These are phyloP conservation scores for Xylaria telfairii DNA, from an alignment of 495 filamentous ascomycete species.

Conservation along the genomic window DNA sequence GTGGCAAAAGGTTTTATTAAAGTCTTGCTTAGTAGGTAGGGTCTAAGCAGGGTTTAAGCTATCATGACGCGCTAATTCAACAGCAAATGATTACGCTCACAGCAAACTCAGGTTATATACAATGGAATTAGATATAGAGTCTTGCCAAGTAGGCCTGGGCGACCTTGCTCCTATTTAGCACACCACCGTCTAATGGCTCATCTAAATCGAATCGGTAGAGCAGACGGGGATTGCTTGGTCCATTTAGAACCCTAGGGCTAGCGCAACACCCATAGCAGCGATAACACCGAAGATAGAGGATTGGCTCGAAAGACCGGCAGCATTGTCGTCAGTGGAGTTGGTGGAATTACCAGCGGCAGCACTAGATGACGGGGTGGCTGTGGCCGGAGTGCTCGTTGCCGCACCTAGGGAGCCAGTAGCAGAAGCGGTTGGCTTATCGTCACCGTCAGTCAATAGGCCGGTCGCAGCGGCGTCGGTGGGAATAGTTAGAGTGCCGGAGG, in stretches of 20 bases:
- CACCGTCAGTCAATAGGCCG: slow-evolving; percentile 25
- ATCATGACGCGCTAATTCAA: slow-evolving; percentile 17
- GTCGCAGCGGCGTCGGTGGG: slow-evolving; percentile 15
- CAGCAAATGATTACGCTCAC: slow-evolving; percentile 1
- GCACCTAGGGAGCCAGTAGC: slow-evolving; percentile 9
- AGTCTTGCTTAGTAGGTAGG: not conserved
- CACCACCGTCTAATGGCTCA: not conserved
- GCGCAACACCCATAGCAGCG: slow-evolving; percentile 31
- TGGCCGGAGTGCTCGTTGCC: slow-evolving; percentile 12
- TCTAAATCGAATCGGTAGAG: not conserved
- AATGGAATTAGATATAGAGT: slow-evolving; percentile 20
- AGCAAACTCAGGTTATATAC: slow-evolving; percentile 28
- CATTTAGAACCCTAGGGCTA: slow-evolving; percentile 34
- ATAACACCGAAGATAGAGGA: slow-evolving; percentile 35
- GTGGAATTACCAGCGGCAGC: not conserved
- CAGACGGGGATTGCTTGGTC: not conserved
- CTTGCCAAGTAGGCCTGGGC: not conserved
- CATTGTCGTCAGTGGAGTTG: slow-evolving; percentile 11
- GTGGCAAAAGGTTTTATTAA: not conserved
- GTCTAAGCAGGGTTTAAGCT: too few relatives aligned
- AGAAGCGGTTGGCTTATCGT: not conserved
- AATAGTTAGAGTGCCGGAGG: slow-evolving; percentile 15
- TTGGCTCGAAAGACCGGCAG: slow-evolving; percentile 20
- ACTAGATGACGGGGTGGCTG: not conserved
- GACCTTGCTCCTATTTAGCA: not conserved